phyloP scores from a whole-genome alignment of 495 filamentous ascomycete species.

The Neurospora cerealis region DNA sequence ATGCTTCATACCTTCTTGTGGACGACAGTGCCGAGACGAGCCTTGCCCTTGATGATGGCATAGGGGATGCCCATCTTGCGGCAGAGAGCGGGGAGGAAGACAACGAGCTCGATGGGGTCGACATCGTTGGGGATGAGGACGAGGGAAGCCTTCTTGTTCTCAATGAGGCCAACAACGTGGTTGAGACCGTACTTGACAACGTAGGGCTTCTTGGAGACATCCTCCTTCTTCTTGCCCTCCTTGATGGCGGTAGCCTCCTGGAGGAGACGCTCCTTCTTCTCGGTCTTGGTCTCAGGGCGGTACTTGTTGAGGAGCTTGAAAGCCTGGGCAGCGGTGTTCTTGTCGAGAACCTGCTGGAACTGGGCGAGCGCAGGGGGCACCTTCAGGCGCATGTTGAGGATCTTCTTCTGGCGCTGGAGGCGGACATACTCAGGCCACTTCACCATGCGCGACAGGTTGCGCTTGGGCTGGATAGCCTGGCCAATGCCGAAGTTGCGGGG shows the following conservation, averaged over 20 bases:
- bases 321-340: slow-evolving; percentile 89
- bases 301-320: slow-evolving; percentile 99
- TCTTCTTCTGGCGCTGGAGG: slow-evolving; percentile 99
- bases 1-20: slow-evolving; percentile 83
- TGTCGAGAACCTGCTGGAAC: slow-evolving; percentile 95
- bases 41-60: slow-evolving; percentile 99
- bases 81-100: slow-evolving; percentile 98
- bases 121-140: slow-evolving; percentile 99
- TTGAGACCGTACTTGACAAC: slow-evolving; percentile 99
- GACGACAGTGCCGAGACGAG: slow-evolving; percentile 93
- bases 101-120: slow-evolving; percentile 98
- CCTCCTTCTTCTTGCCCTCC: slow-evolving; percentile 99
- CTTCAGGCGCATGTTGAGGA: slow-evolving; percentile 96
- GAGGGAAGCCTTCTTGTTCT: slow-evolving; percentile 99
- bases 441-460: slow-evolving; percentile 98
- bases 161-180: slow-evolving; percentile 98
- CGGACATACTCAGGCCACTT: slow-evolving; percentile 99
- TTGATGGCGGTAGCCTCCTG: slow-evolving; percentile 95
- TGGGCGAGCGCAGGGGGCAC: slow-evolving; percentile 95
- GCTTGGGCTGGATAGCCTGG: slow-evolving; percentile 94
- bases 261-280: slow-evolving; percentile 99
- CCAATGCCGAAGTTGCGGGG: slow-evolving; percentile 97
- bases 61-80: slow-evolving; percentile 99
- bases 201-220: slow-evolving; percentile 99
- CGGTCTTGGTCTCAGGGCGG: slow-evolving; percentile 94